Base-by-base conservation (phyloP, 73 alveolate species). In the Paramecium sexaurelia region DNA sequence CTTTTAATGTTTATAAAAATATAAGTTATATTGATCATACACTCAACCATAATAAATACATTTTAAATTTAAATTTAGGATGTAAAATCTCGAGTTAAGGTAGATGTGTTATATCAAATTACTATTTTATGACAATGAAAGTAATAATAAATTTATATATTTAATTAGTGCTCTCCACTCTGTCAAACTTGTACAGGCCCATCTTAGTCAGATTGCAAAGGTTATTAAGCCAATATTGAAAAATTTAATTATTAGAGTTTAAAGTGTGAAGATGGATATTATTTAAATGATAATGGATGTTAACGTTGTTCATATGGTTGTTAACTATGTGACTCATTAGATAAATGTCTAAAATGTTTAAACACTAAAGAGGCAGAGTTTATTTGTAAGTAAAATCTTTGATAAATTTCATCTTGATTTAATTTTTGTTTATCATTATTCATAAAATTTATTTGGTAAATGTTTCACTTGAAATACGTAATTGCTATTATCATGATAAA, bases 81-180 rank as follows among this genome's bases (percentile, higher is more conserved):
- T 68, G 85, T 29, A 68, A 33, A 68, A 68, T 68, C 45, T 68
- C 55, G 55, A 68, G 85, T 32, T n/a, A 71, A 15, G 61, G 86
- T 27, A 32, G 86, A 36, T 71, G 86, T 71, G 86, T 37, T 33
- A 36, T 71, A 7, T 71, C 86, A 0, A 32, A 71, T 71, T 71
- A 71, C 29, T 71, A 71, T 36, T 37, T 71, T 71, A 71, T 71
- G 33, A 37, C 29, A 2, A 15, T 35, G 55, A 71, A 71, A 71
- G 86, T 71, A 71, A 35, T 29, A n/a, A 0, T 10, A 1, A 32
- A 3, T 1, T 5, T 32, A 66, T 0, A 66, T 66, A 66, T 26
- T 45, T 10, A 4, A 24, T 68, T 27, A 71, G 86, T 71, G 86
- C 13, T 29, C 86, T 15, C 27, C 10, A 0, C 17, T 32, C 1